Evolutionary conservation across 441 rosid species (phyloP).

Genomic region (Adansonia grandidieri): DNA sequence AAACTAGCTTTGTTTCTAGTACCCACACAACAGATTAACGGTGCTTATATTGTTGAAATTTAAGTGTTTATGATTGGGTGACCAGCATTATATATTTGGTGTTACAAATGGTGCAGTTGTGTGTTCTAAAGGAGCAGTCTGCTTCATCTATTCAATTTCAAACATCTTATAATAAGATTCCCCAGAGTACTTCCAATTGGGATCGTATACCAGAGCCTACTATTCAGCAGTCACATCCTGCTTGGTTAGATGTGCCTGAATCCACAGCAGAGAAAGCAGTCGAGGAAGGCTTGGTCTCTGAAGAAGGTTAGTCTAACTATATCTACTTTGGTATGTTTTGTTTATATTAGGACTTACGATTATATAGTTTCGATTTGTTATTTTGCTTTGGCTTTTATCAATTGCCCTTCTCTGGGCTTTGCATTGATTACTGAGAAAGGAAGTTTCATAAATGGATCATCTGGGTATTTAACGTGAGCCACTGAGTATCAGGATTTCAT

Average conservation of each 20-base stretch:
- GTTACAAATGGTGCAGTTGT: slow-evolving; percentile 41
- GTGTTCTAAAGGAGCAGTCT: slow-evolving; percentile 53
- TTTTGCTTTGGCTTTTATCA: slow-evolving; percentile 17
- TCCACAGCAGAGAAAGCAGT: slow-evolving; percentile 43
- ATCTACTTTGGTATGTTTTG: background rate
- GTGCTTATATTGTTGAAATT: slow-evolving; percentile 13
- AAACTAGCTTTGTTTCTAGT: background rate
- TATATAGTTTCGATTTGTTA: background rate
- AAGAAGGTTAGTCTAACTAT: slow-evolving; percentile 45
- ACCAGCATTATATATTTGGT: background rate
- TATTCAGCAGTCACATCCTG: slow-evolving; percentile 49
- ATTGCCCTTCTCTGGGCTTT: background rate
- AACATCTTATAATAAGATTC: slow-evolving; percentile 42
- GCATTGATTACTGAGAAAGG: background rate
- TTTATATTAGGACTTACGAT: slow-evolving; percentile 14
- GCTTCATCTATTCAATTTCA: slow-evolving; percentile 49
- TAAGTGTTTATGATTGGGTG: background rate
- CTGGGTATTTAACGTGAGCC: background rate
- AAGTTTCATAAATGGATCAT: background rate
- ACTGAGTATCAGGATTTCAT: background rate
- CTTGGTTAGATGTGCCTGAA: slow-evolving; percentile 49
- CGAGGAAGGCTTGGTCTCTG: slow-evolving; percentile 55
- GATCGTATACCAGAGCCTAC: slow-evolving; percentile 40
- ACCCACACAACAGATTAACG: background rate
- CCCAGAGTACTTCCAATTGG: slow-evolving; percentile 56